These are phyloP conservation scores for Sugiyamaella qingdaonensis DNA, from an alignment of 805 yeast species.

Conservation along the genomic window DNA sequence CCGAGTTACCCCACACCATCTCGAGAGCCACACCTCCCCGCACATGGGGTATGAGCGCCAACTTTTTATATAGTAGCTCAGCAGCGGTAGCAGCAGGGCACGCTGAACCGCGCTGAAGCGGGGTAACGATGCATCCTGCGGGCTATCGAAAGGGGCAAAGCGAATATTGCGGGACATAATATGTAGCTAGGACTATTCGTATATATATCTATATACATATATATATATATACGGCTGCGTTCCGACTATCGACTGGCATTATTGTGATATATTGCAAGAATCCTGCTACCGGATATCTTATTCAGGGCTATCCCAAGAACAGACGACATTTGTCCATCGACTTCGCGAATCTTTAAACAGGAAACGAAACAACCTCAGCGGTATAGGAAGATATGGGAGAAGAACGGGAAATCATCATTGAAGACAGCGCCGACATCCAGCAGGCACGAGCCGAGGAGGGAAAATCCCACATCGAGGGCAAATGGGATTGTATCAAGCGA, in stretches of 20 bases:
- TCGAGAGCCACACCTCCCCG: background rate
- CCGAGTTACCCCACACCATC: constrained; percentile 2
- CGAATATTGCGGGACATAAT: no score
- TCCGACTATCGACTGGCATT: no score
- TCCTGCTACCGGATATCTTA: no score
- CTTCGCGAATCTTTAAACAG: no score
- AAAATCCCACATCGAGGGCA: background rate
- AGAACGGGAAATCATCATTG: background rate
- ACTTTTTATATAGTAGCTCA: background rate
- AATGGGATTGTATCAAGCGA: constrained; percentile 5
- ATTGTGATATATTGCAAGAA: no score
- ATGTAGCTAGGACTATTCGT: no score
- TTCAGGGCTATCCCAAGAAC: no score
- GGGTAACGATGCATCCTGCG: background rate
- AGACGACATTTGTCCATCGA: no score
- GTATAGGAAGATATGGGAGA: background rate
- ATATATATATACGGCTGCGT: no score
- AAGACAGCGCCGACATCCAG: background rate
- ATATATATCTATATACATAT: no score
- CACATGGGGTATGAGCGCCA: background rate
- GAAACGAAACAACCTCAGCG: no score
- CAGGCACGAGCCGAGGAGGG: background rate
- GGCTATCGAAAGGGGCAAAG: no score
- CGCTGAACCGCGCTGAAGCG: background rate
- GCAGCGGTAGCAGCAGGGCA: background rate